Evolutionary conservation across 331 rosid genomes (phyloP).

Genomic region (Saraca asoca): DNA sequence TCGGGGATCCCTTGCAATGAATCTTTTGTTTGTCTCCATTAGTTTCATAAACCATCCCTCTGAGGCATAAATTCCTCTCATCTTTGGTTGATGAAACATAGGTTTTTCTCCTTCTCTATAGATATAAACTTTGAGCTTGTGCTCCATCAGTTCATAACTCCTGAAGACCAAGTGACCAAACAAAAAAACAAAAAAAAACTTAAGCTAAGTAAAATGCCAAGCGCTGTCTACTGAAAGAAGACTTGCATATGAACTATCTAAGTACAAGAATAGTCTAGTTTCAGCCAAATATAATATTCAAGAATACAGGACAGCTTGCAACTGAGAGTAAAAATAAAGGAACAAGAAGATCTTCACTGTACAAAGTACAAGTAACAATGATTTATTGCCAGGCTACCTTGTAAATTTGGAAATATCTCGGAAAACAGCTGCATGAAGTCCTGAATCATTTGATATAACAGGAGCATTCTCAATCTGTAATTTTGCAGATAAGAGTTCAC

Average conservation of each 20-base stretch:
- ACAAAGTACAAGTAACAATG: neutral
- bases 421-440: conserved; percentile 66
- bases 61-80: conserved; percentile 87
- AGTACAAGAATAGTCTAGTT: too few species aligned
- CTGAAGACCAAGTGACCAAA: conserved; percentile 46
- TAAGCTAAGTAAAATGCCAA: conserved; percentile 14
- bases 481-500: conserved; percentile 69
- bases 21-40: conserved; percentile 59
- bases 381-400: conserved; percentile 45
- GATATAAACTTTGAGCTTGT: conserved; percentile 68
- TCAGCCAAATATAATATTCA: too few species aligned
- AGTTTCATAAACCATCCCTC: conserved; percentile 94
- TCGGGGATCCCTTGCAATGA: conserved; percentile 58
- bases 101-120: conserved; percentile 85
- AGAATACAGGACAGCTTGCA: neutral
- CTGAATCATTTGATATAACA: conserved; percentile 38
- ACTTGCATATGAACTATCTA: neutral
- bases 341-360: conserved; percentile 7
- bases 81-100: conserved; percentile 71
- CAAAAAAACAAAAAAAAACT: neutral
- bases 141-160: conserved; percentile 87
- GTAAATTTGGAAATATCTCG: conserved; percentile 66
- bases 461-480: conserved; percentile 62
- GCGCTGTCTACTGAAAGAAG: conserved; percentile 12
- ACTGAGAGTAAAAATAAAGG: neutral